Evolutionary conservation across 768 basidiomycete species (phyloP).

Genomic region (Amanita rubescens): DNA sequence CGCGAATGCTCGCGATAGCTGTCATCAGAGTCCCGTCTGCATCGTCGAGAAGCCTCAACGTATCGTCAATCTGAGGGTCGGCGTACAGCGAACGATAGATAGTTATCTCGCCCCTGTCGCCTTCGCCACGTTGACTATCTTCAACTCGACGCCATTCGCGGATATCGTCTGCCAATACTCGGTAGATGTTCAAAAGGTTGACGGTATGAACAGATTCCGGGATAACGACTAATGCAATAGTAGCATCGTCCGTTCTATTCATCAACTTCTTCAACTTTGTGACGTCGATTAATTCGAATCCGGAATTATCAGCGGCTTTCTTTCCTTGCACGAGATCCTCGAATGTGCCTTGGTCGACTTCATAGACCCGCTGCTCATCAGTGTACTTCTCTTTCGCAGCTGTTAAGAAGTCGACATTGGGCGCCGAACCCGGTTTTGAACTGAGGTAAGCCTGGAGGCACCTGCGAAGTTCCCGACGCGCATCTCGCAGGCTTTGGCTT

Average conservation of each 20-base stretch:
- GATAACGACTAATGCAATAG: slow-evolving; percentile 7
- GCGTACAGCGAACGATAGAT: slow-evolving; percentile 1
- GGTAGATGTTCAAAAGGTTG: slow-evolving; percentile 6
- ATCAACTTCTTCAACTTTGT: slow-evolving; percentile 1
- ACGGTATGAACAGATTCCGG: slow-evolving; percentile 1
- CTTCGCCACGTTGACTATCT: background rate
- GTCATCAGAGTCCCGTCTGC: background rate
- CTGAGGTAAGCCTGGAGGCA: background rate
- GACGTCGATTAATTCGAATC: background rate
- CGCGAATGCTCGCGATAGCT: background rate
- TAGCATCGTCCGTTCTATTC: slow-evolving; percentile 10
- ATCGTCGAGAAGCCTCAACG: background rate
- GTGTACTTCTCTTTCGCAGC: background rate
- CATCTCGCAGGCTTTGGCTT: background rate
- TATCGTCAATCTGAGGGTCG: background rate
- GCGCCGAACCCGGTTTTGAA: background rate
- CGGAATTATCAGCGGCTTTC: background rate
- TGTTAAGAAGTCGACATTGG: background rate
- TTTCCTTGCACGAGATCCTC: background rate
- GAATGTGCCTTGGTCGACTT: background rate
- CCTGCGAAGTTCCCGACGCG: background rate
- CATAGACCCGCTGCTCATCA: background rate
- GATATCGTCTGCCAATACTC: slow-evolving; percentile 4
- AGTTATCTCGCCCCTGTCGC: background rate
- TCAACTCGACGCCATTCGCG: slow-evolving; percentile 1